Conservation (phyloP, 345 rosid species). For the Alliaria petiolata region DNA sequence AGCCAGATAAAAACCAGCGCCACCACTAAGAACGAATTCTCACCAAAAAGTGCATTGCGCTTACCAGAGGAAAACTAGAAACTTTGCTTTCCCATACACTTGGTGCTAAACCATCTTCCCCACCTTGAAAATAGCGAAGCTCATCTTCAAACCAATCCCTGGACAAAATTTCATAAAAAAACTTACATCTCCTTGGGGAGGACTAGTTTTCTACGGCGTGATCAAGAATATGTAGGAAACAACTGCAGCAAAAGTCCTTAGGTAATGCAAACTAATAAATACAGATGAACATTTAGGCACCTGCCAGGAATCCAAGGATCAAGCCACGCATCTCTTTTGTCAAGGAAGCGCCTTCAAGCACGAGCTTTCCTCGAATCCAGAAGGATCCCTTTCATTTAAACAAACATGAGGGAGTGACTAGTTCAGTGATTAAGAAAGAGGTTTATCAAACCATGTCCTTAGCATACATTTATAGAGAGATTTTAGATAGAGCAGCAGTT, state of each 20-base stretch:
- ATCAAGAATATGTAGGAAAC: conserved; percentile 15
- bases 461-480: conserved; percentile 2
- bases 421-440: conserved; percentile 1
- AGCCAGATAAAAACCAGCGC: conserved; percentile 4
- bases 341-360: conserved; percentile 77
- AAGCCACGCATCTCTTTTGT: conserved; percentile 93
- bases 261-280: neutral
- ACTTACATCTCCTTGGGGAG: conserved; percentile 6
- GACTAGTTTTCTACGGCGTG: neutral
- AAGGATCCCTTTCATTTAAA: conserved; percentile 62
- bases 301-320: conserved; percentile 99
- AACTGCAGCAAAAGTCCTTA: conserved; percentile 1
- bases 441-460: conserved; percentile 13
- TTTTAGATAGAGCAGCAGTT: neutral
- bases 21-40: neutral
- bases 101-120: conserved; percentile 90
- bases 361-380: conserved; percentile 87
- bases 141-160: conserved; percentile 99
- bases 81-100: conserved; percentile 83
- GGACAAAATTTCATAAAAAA: conserved; percentile 11
- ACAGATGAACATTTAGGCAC: conserved; percentile 41
- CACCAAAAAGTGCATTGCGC: neutral
- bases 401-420: conserved; percentile 23
- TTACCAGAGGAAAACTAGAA: conserved; percentile 89
- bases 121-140: conserved; percentile 95